Evolutionary conservation across 176 grass and related monocot species (phyloP), one percentile per base, ranked within the genome.

Genomic region (Raddia distichophylla): DNA sequence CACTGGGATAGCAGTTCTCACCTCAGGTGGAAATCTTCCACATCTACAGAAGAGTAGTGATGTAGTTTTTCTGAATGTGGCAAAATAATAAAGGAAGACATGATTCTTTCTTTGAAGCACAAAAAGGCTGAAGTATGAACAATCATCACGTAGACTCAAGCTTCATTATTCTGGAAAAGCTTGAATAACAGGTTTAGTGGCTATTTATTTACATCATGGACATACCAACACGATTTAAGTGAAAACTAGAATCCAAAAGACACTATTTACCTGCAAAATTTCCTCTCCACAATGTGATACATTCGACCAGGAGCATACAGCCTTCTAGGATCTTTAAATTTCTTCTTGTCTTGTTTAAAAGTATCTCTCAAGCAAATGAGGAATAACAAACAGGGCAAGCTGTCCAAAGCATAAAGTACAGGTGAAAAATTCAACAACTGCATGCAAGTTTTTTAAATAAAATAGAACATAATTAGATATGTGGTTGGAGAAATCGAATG

Each of bases 281-380:
- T 99, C 70, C 93, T 95, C 87, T 99, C 97, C 10, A 99, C 91
- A 3, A 99, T 99, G 79, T 99, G 97, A 85, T 99, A 99, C 80
- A 99, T 93, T 65, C 97, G 75, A 43, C 97, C 97, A 87, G 97
- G 97, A 83, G 93, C 97, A 84, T 99, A 96, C 44, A 99, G 73
- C 73, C 97, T 94, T 85, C 93, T 90, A 19, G 93, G 87, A 82
- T 99, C 97, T 51, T 79, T 80, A 75, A 96, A 80, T 77, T 92
- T 99, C 64, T 17, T 90, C 66, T 93, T 99, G 73, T 99, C 93
- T 96, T 92, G 93, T 66, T 89, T 99, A 49, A 99, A 91, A 77
- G 97, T 99, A 76, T 99, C 97, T 93, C 97, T 96, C 91, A 99
- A 80, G 77, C 97, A 99, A 13, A 94, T 71, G 62, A 96, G 60